phyloP scores from a whole-genome alignment of 208 protist genomes.

The Wallacemonas sp. region DNA sequence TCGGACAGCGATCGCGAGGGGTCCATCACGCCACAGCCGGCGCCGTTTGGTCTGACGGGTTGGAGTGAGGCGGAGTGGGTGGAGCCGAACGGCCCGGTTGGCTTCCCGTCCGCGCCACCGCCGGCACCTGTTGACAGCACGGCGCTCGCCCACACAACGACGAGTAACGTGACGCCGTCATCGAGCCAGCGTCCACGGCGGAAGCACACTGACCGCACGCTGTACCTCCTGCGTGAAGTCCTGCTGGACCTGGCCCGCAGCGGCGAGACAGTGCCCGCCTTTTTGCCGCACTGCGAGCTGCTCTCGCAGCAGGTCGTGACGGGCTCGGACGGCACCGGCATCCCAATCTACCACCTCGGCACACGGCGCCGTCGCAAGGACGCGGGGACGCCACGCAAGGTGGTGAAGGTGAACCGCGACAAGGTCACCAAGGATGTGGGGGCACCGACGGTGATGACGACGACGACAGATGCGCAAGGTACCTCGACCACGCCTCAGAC shows the following conservation, averaged over 20 bases:
- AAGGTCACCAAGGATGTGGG: background rate
- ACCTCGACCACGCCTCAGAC: background rate
- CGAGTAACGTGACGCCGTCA: background rate
- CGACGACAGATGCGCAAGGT: background rate
- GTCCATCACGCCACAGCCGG: background rate
- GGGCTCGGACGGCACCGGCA: constrained; percentile 59
- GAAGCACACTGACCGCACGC: constrained; percentile 61
- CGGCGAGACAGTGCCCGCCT: constrained; percentile 73
- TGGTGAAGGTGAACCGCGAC: constrained; percentile 53
- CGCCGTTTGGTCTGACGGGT: no score
- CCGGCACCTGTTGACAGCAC: background rate
- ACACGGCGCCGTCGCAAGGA: constrained; percentile 56
- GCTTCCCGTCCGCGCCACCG: background rate
- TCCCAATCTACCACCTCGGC: constrained; percentile 79
- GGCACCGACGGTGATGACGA: background rate
- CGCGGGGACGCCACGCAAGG: constrained; percentile 48
- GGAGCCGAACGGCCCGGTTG: background rate
- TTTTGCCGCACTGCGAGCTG: constrained; percentile 72
- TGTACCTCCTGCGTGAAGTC: constrained; percentile 77
- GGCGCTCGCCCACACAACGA: background rate
- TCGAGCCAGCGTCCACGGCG: constrained; percentile 30
- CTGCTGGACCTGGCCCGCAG: constrained; percentile 61
- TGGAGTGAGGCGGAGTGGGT: constrained; percentile 5
- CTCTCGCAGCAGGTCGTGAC: constrained; percentile 53
- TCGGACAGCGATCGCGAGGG: constrained; percentile 5